Evolutionary conservation across 495 filamentous ascomycete species (phyloP).

Genomic region (Aspergillus egyptiacus): DNA sequence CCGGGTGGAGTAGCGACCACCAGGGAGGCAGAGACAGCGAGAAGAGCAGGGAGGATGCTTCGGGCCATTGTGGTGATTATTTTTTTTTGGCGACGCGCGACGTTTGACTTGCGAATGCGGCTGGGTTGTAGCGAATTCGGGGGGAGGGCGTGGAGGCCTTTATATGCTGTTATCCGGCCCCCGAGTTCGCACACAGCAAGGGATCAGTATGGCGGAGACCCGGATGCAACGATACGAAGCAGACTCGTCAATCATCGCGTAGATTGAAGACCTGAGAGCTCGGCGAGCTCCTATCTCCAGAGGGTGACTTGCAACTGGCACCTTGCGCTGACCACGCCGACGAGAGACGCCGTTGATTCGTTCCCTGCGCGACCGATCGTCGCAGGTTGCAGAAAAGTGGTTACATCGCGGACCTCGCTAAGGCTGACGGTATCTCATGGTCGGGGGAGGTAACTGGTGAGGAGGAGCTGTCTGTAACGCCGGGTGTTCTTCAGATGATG

Average conservation of each 20-base stretch:
- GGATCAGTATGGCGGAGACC: background rate
- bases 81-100: too few relatives aligned
- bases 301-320: too few relatives aligned
- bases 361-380: background rate
- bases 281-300: background rate
- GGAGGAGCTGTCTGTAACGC: background rate
- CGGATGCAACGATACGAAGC: background rate
- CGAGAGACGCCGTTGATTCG: background rate
- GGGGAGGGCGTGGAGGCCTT: background rate
- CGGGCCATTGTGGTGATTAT: background rate
- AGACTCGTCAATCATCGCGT: too few relatives aligned
- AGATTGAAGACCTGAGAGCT: background rate
- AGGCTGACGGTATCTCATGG: too few relatives aligned
- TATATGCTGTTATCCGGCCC: background rate
- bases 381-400: slow-evolving; percentile 1
- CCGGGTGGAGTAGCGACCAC: slow-evolving; percentile 42
- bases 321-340: background rate
- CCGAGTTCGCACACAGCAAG: background rate
- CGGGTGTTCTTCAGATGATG: background rate
- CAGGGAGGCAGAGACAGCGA: slow-evolving; percentile 8
- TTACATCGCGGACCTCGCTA: background rate
- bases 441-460: background rate
- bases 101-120: background rate
- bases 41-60: slow-evolving; percentile 1
- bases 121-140: background rate